A percentile compares a stretch with the other conserved stretches of the same genome.
These are phyloP conservation scores for Cyclocybe cylindracea DNA, from an alignment of 768 basidiomycete species.

Conservation along the genomic window DNA sequence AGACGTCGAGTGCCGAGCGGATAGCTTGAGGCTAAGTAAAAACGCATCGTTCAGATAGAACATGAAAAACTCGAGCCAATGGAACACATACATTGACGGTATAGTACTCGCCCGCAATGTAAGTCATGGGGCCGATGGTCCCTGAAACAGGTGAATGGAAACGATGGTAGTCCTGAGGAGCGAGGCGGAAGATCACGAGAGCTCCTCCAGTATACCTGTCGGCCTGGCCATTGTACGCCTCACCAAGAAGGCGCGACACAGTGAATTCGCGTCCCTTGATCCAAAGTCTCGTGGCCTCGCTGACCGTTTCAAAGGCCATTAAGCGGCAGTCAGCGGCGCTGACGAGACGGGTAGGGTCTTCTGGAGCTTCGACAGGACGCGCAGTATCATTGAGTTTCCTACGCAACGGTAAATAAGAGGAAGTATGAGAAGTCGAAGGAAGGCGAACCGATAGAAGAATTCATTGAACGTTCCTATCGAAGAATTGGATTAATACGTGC, in stretches of 20 bases:
- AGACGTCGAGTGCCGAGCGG: constrained; percentile 86
- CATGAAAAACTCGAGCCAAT: background rate
- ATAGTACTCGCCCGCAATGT: constrained; percentile 91
- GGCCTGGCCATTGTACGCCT: constrained; percentile 67
- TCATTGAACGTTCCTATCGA: constrained; percentile 84
- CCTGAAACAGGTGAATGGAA: constrained; percentile 91
- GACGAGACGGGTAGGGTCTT: constrained; percentile 79
- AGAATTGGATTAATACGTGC: background rate
- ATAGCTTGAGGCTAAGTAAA: constrained; percentile 83
- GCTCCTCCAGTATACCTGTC: constrained; percentile 79
- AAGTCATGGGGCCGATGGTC: constrained; percentile 76
- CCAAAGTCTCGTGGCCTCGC: constrained; percentile 88
- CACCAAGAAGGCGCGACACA: constrained; percentile 77
- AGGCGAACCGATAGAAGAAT: constrained; percentile 75
- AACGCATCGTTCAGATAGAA: background rate
- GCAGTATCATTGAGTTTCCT: constrained; percentile 87
- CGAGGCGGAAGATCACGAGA: constrained; percentile 86
- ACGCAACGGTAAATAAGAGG: constrained; percentile 13
- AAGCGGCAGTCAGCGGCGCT: constrained; percentile 96
- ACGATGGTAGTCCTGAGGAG: constrained; percentile 95
- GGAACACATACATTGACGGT: constrained; percentile 79
- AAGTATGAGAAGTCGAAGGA: background rate
- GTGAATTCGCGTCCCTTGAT: constrained; percentile 97
- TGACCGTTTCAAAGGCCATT: constrained; percentile 88
- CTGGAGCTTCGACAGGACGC: constrained; percentile 69